phyloP scores from a whole-genome alignment of 1,139 yeast species.

The Yamadazyma dendronema region DNA sequence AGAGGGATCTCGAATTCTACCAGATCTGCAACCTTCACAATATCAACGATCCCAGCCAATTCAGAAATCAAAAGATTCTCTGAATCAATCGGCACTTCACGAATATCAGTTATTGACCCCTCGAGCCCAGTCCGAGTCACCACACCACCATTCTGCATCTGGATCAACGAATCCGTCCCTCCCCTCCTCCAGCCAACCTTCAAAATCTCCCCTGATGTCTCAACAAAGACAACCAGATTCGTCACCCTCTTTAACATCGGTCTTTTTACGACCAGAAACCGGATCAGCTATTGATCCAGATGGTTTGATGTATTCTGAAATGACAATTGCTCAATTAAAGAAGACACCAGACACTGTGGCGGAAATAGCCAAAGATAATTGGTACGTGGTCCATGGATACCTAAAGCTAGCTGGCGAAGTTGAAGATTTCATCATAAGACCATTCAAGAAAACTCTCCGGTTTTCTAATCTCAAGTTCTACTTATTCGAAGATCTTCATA shows the following conservation, averaged over 20 bases:
- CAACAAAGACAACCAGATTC: background rate
- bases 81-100: too few relatives aligned
- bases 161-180: background rate
- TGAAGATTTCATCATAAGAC: conserved; percentile 25
- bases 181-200: background rate
- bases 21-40: background rate
- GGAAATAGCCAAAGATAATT: conserved; percentile 6
- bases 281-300: too few relatives aligned
- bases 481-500: conserved; percentile 15
- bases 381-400: background rate
- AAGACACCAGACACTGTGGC: conserved; percentile 12
- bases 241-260: too few relatives aligned
- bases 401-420: background rate
- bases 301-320: too few relatives aligned
- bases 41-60: too few relatives aligned
- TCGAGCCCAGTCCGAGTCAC: too few relatives aligned
- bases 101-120: too few relatives aligned
- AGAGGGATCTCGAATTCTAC: background rate
- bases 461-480: conserved; percentile 24
- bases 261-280: too few relatives aligned
- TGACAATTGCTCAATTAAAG: background rate
- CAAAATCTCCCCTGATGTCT: too few relatives aligned
- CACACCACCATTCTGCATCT: too few relatives aligned
- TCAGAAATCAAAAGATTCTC: too few relatives aligned
- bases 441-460: conserved; percentile 30